Base-by-base conservation (phyloP, 2,329 filamentous ascomycete genomes). In the Colletotrichum tabaci region DNA sequence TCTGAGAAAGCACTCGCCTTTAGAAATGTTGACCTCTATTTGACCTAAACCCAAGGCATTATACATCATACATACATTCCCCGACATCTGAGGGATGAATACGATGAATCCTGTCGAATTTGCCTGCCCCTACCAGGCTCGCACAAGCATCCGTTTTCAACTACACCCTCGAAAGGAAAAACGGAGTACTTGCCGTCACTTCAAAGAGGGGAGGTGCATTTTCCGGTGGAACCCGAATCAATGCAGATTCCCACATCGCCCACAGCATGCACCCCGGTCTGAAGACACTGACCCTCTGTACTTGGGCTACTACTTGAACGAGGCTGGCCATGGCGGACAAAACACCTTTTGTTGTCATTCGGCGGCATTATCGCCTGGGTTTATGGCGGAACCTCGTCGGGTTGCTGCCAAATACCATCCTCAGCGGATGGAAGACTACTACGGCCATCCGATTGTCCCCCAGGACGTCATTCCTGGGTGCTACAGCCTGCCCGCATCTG, bases 181-280 rank as follows among this genome's bases (percentile, higher is more conserved):
- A 12, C 35, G 46, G 4, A n/a, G 15, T 10, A 62, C 60, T 35
- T 62, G 60, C 35, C 46, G 60, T 18, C 60, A 62, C 47, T 62
- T 26, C 35, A 49, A 10, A 18, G 6, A 4, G 15, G 60, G 46
- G 8, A 49, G 12, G 15, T 62, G 60, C n/a, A 21, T 23, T 9
- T 62, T 23, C 13, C 23, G 55, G 47, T 5, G n/a, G 46, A 50
- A 16, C n/a, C 55, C 44, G 42, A 35, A 50, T 2, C 5, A 10
- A 4, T 62, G 60, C 9, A 9, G 9, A 12, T 62, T 50, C 15
- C 46, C 58, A 6, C 60, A 62, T 38, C 46, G 46, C 4, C 38
- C 38, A 7, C 3, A 42, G 38, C 12, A 57, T 23, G 55, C 55
- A 38, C 53, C 53, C 18, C 53, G 35, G 18, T 40, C 10, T n/a